Evolutionary conservation across 2,329 filamentous ascomycete species (phyloP).

Genomic region (Cladosporium sp.): DNA sequence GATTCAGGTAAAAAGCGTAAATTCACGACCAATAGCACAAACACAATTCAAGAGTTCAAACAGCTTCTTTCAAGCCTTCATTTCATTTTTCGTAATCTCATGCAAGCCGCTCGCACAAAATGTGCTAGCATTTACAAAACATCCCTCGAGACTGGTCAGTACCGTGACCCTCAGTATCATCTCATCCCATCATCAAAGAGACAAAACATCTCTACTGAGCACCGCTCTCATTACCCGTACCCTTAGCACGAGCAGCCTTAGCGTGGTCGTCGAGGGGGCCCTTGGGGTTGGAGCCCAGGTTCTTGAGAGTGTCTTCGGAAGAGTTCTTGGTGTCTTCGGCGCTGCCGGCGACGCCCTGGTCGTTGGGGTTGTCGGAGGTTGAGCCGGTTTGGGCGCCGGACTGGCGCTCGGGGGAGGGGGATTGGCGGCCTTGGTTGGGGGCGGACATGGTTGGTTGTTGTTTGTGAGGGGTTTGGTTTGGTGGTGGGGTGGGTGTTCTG

Average conservation of each 20-base stretch:
- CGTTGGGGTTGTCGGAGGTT: slow-evolving; percentile 61
- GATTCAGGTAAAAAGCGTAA: too few relatives aligned
- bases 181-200: neutral
- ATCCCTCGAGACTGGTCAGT: neutral
- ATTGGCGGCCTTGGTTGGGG: slow-evolving; percentile 68
- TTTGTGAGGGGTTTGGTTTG: neutral
- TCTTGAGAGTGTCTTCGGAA: slow-evolving; percentile 52
- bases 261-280: slow-evolving; percentile 62
- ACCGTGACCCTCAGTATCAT: neutral
- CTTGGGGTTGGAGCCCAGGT: slow-evolving; percentile 67
- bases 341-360: slow-evolving; percentile 44
- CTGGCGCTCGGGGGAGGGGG: slow-evolving; percentile 71
- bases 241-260: slow-evolving; percentile 62
- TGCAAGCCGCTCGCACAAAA: too few relatives aligned
- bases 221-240: slow-evolving; percentile 7
- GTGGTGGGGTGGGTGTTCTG: neutral
- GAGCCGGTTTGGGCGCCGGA: slow-evolving; percentile 63
- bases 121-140: neutral
- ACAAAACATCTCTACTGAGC: slow-evolving; percentile 9
- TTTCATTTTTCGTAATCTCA: slow-evolving; percentile 1
- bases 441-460: slow-evolving; percentile 59
- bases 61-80: too few relatives aligned
- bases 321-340: slow-evolving; percentile 53
- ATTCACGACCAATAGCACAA: neutral
- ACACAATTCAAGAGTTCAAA: neutral